Evolutionary conservation across 805 yeast genomes (phyloP), one percentile per base, ranked within the genome.

Genomic region (Candida gorgasii): DNA sequence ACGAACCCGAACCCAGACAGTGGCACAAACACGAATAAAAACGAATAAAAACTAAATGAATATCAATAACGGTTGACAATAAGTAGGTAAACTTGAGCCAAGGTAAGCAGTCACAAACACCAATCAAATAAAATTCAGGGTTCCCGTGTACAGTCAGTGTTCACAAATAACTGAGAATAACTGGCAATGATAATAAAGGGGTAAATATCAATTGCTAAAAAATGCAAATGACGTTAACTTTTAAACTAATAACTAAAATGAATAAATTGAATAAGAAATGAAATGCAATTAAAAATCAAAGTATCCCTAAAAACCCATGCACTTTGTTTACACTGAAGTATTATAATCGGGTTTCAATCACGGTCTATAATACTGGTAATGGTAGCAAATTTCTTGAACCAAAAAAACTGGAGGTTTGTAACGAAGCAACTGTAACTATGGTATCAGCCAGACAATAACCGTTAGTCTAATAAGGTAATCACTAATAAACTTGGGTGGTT

Each of bases 281-380:
- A 22, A 22, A 22, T 33, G 27, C 37, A 33, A 33, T 22, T 16
- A 29, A 33, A 33, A 33, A 14, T 19, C 20, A 33, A 33, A 8
- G 11, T 16, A 8, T 22, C 5, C 14, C 18, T 29, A 6, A 29
- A 29, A 5, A 29, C n/a, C 18, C 32, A 14, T 14, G 14, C 18
- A 13, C n/a, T 16, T 16, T 29, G 18, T 4, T 29, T 9, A 16
- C 14, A 13, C 7, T 4, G 18, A 8, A 16, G 14, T 29, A 14
- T 13, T 13, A 14, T 29, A 29, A 8, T 14, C 7, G 14, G 7
- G 9, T 4, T 13, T 14, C n/a, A 8, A 24, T 24, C 28, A 24
- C 28, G 4, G 28, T 24, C 8, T 24, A 24, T 24, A 11, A 11
- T 11, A 24, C 18, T 13, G 12, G 12, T 29, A 12, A n/a, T n/a